A percentile compares a stretch with the other conserved stretches of the same genome.
Evolutionary conservation across 2,329 filamentous ascomycete genomes (phyloP).

Genomic region (Arthrinium phaeospermum): DNA sequence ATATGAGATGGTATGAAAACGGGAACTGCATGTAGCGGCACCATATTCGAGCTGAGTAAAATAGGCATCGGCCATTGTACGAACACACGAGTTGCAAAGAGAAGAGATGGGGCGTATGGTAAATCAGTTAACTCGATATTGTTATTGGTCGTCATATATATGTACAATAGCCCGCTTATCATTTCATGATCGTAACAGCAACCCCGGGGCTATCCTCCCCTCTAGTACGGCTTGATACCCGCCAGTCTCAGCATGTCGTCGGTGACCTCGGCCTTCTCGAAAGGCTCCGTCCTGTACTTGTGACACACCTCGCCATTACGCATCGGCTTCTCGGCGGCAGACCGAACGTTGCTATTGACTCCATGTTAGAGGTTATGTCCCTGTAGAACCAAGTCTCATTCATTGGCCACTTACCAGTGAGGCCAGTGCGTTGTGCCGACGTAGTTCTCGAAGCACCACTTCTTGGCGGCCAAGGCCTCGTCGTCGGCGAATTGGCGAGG

Average conservation of each 20-base stretch:
- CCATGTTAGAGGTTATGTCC: not conserved
- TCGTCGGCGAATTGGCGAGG: slow-evolving; percentile 41
- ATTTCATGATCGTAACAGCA: not conserved
- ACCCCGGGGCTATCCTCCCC: not conserved
- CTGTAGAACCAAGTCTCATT: not conserved
- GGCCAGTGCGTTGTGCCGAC: slow-evolving; percentile 46
- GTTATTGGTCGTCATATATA: not conserved
- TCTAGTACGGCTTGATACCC: slow-evolving; percentile 38
- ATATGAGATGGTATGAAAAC: not conserved
- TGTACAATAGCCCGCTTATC: not conserved
- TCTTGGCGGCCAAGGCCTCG: slow-evolving; percentile 41
- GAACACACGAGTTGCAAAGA: not conserved
- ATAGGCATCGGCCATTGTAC: no score
- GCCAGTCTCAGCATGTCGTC: slow-evolving; percentile 42
- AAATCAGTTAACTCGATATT: not conserved
- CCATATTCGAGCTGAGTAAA: not conserved
- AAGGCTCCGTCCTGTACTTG: slow-evolving; percentile 43
- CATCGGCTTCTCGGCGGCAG: slow-evolving; percentile 40
- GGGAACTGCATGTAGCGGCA: accelerated
- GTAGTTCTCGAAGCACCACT: slow-evolving; percentile 40
- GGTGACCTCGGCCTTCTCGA: slow-evolving; percentile 44
- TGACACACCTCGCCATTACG: slow-evolving; percentile 43
- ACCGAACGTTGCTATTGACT: slow-evolving; percentile 41
- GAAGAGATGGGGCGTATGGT: no score
- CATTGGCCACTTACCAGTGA: slow-evolving; percentile 28